Base-by-base conservation (phyloP, 768 basidiomycete species). In the Lentinus brumalis region DNA sequence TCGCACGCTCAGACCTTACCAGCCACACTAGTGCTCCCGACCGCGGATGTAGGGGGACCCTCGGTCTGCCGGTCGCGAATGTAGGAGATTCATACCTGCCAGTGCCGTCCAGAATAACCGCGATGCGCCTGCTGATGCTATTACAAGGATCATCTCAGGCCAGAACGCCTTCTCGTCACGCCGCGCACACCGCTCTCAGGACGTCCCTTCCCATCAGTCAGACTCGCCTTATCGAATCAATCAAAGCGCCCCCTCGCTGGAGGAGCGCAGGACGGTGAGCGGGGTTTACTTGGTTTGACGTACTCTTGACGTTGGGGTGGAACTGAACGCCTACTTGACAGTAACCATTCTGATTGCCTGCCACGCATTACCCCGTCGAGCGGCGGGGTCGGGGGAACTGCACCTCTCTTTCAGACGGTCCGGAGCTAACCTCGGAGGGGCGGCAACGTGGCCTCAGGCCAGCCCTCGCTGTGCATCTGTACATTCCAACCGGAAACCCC, bases 171-270 rank as follows among this genome's bases (percentile, higher is more conserved):
- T 35, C 59, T 54, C 66, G 64, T 64, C 62, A 67, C 66, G 50
- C 50, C 52, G 51, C 53, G 40, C 57, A 50, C 60, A 39, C 57
- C 52, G 61, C 61, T 63, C 53, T 53, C 56, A 57, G 65, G 54
- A 59, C 38, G 18, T 29, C 12, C 57, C 58, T 58, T 64, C 60
- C 62, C 62, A 67, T 66, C 65, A 66, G 62, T 63, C 60, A 64
- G 21, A 26, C 21, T 26, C 21, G 21, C 60, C 60, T 67, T 67
- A 67, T 67, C 66, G 59, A 46, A 60, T 56, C 57, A 32, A 67
- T 67, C 66, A 56, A 49, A n/a, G 57, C 62, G 66, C 66, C 41
- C 62, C 51, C 38, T 16, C 18, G 30, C n/a, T 26, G 7, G 21
- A 26, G 21, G 41, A 53, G 52, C 53, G 59, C 42, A 29, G 41